Conservation (phyloP, 2,329 filamentous ascomycete genomes). For the Colletotrichum spaethianum region DNA sequence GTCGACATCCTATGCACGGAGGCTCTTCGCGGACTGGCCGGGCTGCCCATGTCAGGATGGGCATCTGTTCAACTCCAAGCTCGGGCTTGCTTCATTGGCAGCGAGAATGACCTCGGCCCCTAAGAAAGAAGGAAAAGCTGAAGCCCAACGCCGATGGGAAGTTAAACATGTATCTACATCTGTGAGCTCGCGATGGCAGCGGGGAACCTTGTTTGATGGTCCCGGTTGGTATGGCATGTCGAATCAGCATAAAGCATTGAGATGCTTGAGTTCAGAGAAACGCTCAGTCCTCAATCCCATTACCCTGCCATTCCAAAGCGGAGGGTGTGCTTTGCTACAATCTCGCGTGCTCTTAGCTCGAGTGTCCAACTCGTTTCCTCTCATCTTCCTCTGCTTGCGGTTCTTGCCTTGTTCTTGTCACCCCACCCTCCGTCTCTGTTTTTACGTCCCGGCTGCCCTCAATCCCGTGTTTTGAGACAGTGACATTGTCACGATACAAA, state of each 20-base stretch:
- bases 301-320: neutral
- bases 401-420: neutral
- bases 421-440: neutral
- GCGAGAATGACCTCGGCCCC: neutral
- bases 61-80: neutral
- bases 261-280: neutral
- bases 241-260: conserved; percentile 11
- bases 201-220: conserved; percentile 18
- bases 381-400: neutral
- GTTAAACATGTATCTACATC: neutral
- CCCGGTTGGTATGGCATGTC: neutral
- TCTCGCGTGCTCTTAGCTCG: neutral
- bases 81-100: neutral
- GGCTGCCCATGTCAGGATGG: neutral
- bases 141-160: neutral
- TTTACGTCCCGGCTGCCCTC: neutral
- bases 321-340: neutral
- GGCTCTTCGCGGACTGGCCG: neutral
- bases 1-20: neutral
- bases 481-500: neutral
- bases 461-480: neutral
- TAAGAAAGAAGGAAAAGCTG: neutral
- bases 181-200: conserved; percentile 5
- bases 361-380: neutral
- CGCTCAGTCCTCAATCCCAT: conserved; percentile 4